These are phyloP conservation scores for Pleurotus sapidus DNA, from an alignment of 768 basidiomycete genomes.

Conservation along the genomic window DNA sequence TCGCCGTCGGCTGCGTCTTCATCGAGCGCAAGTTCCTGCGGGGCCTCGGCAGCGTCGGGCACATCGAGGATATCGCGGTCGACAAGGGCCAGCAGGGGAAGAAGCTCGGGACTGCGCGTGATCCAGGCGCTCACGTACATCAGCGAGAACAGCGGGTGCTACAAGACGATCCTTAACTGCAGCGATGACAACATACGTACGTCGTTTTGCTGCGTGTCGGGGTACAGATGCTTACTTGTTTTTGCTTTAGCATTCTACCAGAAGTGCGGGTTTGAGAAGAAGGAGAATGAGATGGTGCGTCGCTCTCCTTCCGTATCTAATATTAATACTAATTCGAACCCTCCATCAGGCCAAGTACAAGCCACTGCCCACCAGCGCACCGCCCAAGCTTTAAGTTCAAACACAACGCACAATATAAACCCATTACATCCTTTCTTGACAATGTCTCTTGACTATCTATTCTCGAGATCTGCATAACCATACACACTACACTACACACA, in stretches of 20 bases:
- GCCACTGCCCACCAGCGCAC: neutral
- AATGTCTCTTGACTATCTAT: no score
- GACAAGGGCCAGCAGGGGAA: slow-evolving; percentile 85
- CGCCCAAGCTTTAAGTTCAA: neutral
- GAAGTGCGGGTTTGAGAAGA: slow-evolving; percentile 91
- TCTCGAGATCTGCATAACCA: no score
- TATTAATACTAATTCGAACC: no score
- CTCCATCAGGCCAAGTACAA: neutral
- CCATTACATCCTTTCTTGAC: no score
- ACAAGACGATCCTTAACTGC: slow-evolving; percentile 98
- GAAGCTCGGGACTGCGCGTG: slow-evolving; percentile 83
- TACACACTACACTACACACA: no score
- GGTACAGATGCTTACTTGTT: slow-evolving; percentile 6
- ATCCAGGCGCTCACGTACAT: slow-evolving; percentile 85
- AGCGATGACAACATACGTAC: slow-evolving; percentile 86
- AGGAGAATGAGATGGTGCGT: slow-evolving; percentile 91
- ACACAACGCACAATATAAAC: neutral
- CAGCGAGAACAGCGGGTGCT: slow-evolving; percentile 77
- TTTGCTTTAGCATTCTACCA: slow-evolving; percentile 80
- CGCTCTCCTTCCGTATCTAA: no score
- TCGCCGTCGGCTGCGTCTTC: slow-evolving; percentile 81
- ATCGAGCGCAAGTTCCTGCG: slow-evolving; percentile 95
- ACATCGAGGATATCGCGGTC: slow-evolving; percentile 98
- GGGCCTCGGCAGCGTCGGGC: slow-evolving; percentile 82
- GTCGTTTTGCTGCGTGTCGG: slow-evolving; percentile 30